Percentiles rank a stretch among this genome's conserved stretches.
Conservation (phyloP, 164 flowering plant genomes). For the Vitis amurensis region DNA sequence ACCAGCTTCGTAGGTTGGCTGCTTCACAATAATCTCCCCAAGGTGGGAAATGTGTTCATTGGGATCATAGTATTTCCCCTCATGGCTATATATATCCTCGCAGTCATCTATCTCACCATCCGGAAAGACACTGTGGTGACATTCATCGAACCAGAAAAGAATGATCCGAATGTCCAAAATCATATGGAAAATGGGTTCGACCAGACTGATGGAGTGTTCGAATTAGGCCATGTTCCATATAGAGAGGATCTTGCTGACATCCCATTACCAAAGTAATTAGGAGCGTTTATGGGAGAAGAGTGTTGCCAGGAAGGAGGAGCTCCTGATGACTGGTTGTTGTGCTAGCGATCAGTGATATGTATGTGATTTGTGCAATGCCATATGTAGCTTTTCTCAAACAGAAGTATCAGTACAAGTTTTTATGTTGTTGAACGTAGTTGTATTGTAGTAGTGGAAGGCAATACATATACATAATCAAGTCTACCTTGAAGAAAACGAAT, state of each 20-base stretch:
- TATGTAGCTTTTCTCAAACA: too few relatives aligned
- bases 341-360: too few relatives aligned
- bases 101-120: conserved; percentile 65
- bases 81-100: conserved; percentile 61
- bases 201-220: background rate
- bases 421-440: too few relatives aligned
- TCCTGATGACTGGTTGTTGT: too few relatives aligned
- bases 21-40: conserved; percentile 58
- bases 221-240: conserved; percentile 31
- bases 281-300: too few relatives aligned
- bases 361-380: too few relatives aligned
- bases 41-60: conserved; percentile 62
- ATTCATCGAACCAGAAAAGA: conserved; percentile 44
- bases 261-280: conserved; percentile 46
- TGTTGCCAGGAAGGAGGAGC: too few relatives aligned
- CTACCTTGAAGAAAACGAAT: too few relatives aligned
- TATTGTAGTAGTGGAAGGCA: too few relatives aligned
- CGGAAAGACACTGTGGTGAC: conserved; percentile 69
- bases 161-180: conserved; percentile 26
- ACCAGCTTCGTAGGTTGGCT: conserved; percentile 73
- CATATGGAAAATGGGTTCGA: conserved; percentile 46
- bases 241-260: conserved; percentile 75
- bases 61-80: conserved; percentile 81
- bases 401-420: too few relatives aligned
- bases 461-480: too few relatives aligned